These are phyloP conservation scores for Penicillium odoratum DNA, from an alignment of 495 filamentous ascomycete species.

Conservation along the genomic window DNA sequence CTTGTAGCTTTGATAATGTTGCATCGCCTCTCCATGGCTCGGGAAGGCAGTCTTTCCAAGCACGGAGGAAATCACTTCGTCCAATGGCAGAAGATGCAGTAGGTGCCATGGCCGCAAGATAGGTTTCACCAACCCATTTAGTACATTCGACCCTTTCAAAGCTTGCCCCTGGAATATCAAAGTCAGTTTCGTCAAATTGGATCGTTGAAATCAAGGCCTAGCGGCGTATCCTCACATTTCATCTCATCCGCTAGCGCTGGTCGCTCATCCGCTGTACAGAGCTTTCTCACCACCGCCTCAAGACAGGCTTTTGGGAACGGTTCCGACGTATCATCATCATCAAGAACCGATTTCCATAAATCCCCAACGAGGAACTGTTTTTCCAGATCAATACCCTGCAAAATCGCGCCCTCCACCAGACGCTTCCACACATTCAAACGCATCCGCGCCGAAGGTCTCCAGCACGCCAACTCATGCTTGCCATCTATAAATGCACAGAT, in stretches of 20 bases:
- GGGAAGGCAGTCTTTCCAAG: constrained; percentile 59
- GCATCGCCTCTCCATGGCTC: constrained; percentile 58
- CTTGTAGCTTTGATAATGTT: constrained; percentile 46
- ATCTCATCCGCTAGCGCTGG: constrained; percentile 21
- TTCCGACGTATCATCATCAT: constrained; percentile 36
- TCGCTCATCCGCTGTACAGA: constrained; percentile 32
- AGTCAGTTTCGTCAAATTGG: background rate
- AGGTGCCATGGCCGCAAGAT: constrained; percentile 51
- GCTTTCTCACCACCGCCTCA: constrained; percentile 43
- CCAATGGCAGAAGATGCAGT: constrained; percentile 33
- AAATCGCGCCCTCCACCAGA: constrained; percentile 42
- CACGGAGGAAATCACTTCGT: constrained; percentile 49
- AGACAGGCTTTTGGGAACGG: constrained; percentile 42
- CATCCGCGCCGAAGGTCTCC: constrained; percentile 43
- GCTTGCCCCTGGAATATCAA: constrained; percentile 39
- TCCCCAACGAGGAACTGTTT: constrained; percentile 50
- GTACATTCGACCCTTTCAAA: constrained; percentile 48
- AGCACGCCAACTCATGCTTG: constrained; percentile 23
- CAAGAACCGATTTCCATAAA: constrained; percentile 47
- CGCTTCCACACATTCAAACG: constrained; percentile 50
- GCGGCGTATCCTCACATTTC: constrained; percentile 37
- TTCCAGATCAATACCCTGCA: constrained; percentile 46
- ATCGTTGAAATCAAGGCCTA: background rate
- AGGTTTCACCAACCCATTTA: constrained; percentile 51
- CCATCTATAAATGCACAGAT: constrained; percentile 50